A percentile compares a stretch with the other conserved stretches of the same genome.
Conservation (phyloP, 805 yeast genomes). For the Cyberlindnera maclurae region DNA sequence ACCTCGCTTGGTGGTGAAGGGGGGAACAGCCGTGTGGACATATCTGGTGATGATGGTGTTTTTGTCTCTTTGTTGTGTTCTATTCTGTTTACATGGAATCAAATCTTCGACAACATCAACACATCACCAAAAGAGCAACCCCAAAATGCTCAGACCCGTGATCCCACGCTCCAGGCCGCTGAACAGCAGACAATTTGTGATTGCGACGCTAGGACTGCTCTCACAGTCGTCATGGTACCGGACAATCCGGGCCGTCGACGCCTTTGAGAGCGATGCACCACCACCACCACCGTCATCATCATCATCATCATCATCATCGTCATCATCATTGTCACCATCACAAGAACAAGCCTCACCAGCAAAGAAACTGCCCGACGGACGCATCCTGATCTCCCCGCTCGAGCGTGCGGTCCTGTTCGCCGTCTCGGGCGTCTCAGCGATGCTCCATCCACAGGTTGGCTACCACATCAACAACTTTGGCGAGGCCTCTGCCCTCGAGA, state of each 20-base stretch:
- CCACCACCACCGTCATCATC: background rate
- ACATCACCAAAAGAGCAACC: too few species aligned
- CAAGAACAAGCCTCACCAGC: constrained; percentile 8
- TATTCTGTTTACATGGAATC: too few species aligned
- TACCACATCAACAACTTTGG: constrained; percentile 78
- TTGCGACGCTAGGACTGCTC: constrained; percentile 16
- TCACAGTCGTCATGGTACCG: constrained; percentile 26
- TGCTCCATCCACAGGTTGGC: constrained; percentile 67
- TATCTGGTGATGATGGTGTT: constrained; percentile 2
- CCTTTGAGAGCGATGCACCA: constrained; percentile 36
- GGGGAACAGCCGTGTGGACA: constrained; percentile 31
- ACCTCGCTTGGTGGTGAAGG: constrained; percentile 18
- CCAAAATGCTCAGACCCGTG: too few species aligned
- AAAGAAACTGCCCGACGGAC: constrained; percentile 55
- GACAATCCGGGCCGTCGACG: constrained; percentile 49
- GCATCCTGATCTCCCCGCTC: constrained; percentile 59
- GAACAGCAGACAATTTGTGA: constrained; percentile 8
- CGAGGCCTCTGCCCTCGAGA: constrained; percentile 78
- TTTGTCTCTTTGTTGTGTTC: background rate
- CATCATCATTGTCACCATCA: background rate
- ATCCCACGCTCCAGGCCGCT: too few species aligned
- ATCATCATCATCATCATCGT: background rate
- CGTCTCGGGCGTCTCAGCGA: constrained; percentile 75
- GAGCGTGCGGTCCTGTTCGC: constrained; percentile 61
- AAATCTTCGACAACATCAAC: too few species aligned